These are phyloP conservation scores for Vigna angularis DNA, from an alignment of 306 rosid genomes.

Conservation along the genomic window DNA sequence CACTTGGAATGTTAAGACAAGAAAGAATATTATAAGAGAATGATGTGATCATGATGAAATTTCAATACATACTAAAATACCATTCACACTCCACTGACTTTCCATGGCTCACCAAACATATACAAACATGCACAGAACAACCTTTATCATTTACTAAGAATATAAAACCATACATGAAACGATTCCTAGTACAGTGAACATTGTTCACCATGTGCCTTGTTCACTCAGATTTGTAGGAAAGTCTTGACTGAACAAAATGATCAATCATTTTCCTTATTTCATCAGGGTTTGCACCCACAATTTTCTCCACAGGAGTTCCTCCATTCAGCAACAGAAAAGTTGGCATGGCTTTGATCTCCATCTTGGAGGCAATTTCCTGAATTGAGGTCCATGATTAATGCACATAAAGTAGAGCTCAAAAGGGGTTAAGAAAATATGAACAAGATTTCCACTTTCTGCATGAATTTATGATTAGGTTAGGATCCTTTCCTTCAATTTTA, in stretches of 20 bases:
- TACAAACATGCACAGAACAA: slow-evolving; percentile 12
- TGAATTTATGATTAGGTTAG: background rate
- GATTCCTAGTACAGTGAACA: background rate
- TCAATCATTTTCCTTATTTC: slow-evolving; percentile 51
- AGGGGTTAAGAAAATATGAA: background rate
- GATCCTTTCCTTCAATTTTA: background rate
- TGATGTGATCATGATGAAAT: background rate
- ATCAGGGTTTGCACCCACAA: slow-evolving; percentile 63
- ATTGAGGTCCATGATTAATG: background rate
- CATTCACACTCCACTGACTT: slow-evolving; percentile 7
- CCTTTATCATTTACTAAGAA: background rate
- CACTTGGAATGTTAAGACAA: background rate
- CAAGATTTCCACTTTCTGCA: background rate
- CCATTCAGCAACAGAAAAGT: slow-evolving; percentile 47
- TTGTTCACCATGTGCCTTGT: slow-evolving; percentile 23
- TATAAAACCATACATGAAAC: background rate
- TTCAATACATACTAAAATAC: slow-evolving; percentile 5
- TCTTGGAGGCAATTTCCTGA: slow-evolving; percentile 52
- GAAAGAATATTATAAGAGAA: background rate
- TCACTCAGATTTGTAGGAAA: slow-evolving; percentile 14
- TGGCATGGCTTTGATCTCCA: slow-evolving; percentile 63
- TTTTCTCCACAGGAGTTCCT: slow-evolving; percentile 44
- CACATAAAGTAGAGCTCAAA: background rate
- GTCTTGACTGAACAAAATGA: slow-evolving; percentile 41
- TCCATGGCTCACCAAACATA: background rate